Conservation (phyloP, 1,139 yeast genomes). For the Suhomyces bribrorum region DNA sequence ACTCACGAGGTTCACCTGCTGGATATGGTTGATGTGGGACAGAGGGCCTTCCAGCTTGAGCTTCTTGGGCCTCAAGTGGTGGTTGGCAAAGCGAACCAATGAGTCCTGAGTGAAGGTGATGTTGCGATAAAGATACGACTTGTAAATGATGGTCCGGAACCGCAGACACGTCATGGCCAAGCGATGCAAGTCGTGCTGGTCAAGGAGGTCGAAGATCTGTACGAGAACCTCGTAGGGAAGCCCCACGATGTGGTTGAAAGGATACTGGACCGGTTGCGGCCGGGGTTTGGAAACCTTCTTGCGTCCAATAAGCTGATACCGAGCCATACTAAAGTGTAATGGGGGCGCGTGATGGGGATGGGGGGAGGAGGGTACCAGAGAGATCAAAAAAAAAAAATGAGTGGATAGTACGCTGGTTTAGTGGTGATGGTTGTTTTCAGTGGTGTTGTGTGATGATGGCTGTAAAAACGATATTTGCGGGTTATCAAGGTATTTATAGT, state of each 20-base stretch:
- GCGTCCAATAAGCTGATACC: conserved; percentile 44
- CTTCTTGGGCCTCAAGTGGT: conserved; percentile 21
- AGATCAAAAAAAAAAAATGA: no score
- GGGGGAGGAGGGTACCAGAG: no score
- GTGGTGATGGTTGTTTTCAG: no score
- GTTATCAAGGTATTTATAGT: no score
- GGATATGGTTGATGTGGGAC: conserved; percentile 34
- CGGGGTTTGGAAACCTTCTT: conserved; percentile 23
- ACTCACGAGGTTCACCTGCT: conserved; percentile 29
- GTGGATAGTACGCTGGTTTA: no score
- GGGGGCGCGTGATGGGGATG: no score
- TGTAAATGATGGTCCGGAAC: conserved; percentile 38
- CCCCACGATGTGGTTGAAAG: conserved; percentile 34
- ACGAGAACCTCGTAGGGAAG: conserved; percentile 45
- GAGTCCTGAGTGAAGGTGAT: conserved; percentile 29
- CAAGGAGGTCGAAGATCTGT: conserved; percentile 31
- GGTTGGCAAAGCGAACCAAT: conserved; percentile 35
- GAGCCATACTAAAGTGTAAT: conserved; percentile 21
- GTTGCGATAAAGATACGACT: conserved; percentile 35
- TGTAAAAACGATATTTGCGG: no score
- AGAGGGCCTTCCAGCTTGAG: conserved; percentile 26
- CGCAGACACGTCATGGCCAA: conserved; percentile 39
- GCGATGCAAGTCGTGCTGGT: conserved; percentile 24
- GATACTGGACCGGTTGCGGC: conserved; percentile 20
- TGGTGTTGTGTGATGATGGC: no score